Conservation (phyloP, 768 basidiomycete species). For the Solioccasus polychromus region DNA sequence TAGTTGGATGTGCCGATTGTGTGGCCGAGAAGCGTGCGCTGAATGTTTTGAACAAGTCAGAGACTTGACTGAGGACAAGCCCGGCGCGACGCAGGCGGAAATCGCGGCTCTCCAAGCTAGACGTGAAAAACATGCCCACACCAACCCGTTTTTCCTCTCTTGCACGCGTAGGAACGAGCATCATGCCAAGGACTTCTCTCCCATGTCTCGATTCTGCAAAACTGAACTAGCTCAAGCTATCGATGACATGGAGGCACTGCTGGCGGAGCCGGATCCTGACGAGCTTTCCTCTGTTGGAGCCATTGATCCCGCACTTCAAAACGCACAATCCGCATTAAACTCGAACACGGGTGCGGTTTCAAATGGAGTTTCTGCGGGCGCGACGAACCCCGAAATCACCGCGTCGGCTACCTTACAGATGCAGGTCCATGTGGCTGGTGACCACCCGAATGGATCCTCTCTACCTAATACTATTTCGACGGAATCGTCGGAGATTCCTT, state of each 20-base stretch:
- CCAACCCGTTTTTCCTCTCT: conserved; percentile 70
- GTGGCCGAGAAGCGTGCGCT: conserved; percentile 86
- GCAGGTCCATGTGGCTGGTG: conserved; percentile 2
- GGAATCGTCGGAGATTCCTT: conserved; percentile 39
- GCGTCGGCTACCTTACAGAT: not conserved
- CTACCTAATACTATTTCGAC: conserved; percentile 2
- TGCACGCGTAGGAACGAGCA: conserved; percentile 76
- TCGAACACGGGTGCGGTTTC: not conserved
- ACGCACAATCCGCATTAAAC: conserved; percentile 6
- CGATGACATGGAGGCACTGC: conserved; percentile 60
- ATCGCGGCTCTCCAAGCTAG: conserved; percentile 47
- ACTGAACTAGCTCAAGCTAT: conserved; percentile 65
- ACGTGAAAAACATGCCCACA: conserved; percentile 59
- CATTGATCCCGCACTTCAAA: conserved; percentile 31
- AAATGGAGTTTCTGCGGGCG: conserved; percentile 12
- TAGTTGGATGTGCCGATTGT: conserved; percentile 88
- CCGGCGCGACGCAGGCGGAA: conserved; percentile 46
- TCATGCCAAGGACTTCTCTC: conserved; percentile 62
- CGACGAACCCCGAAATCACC: conserved; percentile 2
- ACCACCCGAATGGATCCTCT: conserved; percentile 7
- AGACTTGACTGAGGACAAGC: conserved; percentile 55
- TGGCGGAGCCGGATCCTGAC: conserved; percentile 34
- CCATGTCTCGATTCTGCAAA: conserved; percentile 73
- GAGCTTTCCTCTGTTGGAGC: conserved; percentile 19
- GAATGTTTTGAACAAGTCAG: conserved; percentile 75